Base-by-base conservation (phyloP, 768 basidiomycete species). In the Russula abietina region DNA sequence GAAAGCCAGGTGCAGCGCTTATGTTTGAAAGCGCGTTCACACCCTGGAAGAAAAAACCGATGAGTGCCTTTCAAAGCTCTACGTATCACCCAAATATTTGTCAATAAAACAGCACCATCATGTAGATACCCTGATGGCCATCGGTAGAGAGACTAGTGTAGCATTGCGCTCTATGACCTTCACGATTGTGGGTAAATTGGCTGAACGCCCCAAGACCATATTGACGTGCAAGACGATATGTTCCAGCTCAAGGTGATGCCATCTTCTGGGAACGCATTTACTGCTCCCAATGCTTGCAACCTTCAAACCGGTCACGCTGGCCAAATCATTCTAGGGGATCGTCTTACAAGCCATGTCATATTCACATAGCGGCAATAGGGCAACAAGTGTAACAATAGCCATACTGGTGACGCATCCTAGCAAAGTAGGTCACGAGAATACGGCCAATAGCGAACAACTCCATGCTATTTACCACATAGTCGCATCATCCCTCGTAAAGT, bases 341-440 rank as follows among this genome's bases (percentile, higher is more conserved):
- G 28, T 48, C 51, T 54, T 19, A n/a, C 55, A 50, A 60, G 43
- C 28, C n/a, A n/a, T 59, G 33, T 55, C 59, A 55, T 60, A 57
- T 65, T 57, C 38, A 26, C 43, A 49, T 57, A 60, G 9, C 11
- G 43, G 33, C 24, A 28, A 62, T 58, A 55, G 38, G 49, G 19
- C 36, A 19, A 46, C 45, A 54, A 26, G 54, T 39, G 60, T 16
- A 30, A 46, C 53, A 60, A 56, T 39, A 22, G 61, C 28, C 30
- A 57, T 51, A 57, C 43, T 45, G 52, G 33, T 28, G 17, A 56
- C 17, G n/a, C 4, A 49, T 41, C 53, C 53, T 32, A 41, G 4
- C 22, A 28, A 41, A 55, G 7, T 22, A 32, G n/a, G 17, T 55
- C 32, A 24, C 22, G 33, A 38, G 43, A 19, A 24, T 54, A 11